Base-by-base conservation (phyloP, 139 green algal species). In the Micractinium sp. region DNA sequence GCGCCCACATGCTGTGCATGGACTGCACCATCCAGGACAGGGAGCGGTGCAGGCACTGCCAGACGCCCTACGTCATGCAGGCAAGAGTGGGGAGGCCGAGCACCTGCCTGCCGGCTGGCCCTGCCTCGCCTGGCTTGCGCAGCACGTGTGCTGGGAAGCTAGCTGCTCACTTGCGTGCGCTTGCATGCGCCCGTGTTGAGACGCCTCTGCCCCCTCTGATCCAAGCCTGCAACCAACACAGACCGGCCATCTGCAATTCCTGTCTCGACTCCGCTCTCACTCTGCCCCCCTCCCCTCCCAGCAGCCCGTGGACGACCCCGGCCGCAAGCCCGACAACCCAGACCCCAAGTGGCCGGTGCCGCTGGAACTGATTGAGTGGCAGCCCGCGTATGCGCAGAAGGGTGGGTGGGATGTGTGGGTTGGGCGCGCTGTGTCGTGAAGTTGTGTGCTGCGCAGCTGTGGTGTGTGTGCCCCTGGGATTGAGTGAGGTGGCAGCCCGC, bases 301-400 rank as follows among this genome's bases (percentile, higher is more conserved):
- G 87, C 91, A 98, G 89, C 31, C 90, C 0, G 86, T 94, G 29
- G 88, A 96, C 33, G 95, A 99, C 92, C 94, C 95, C 0, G 93
- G 56, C 0, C 93, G 97, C 1, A 36, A 73, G 23, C 71, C 88
- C 63, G 89, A 93, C 91, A 97, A 97, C 87, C 77, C 86, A 0
- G 87, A 95, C 69, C 85, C 91, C 0, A 86, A 94, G 90, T 98
- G 95, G 95, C 85, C 90, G 2, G 96, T 98, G 23, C 91, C 97
- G 0, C 77, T 96, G 25, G 94, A 99, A 79, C 84, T 99, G 35
- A 99, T 99, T 81, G 97, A 99, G 93, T 96, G 94, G 93, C 98
- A 99, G 94, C 95, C 97, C 0, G 95, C 96, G 39, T 99, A 97
- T 85, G 91, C 95, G 25, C 97, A 99, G 92, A 77, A 29, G 15